Base-by-base conservation (phyloP, 1,284 basidiomycete genomes). In the Chondrostereum purpureum region DNA sequence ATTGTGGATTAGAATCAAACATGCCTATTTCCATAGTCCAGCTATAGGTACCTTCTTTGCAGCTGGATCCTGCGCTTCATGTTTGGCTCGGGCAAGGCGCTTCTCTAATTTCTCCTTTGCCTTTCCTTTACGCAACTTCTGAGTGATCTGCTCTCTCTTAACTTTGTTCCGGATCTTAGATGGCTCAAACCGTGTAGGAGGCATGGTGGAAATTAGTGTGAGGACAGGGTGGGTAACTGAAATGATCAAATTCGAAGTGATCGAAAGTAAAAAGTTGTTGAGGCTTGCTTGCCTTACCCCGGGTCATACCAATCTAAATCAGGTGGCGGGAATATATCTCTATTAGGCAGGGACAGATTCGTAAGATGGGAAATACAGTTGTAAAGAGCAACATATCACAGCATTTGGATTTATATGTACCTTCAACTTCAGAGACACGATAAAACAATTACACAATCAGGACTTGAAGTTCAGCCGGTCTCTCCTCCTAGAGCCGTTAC, bases 121-220 rank as follows among this genome's bases (percentile, higher is more conserved):
- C 62, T 90, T 93, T 11, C 83, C 79, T 58, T 83, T 83, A 64
- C 88, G 92, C 42, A 70, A 70, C 66, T 92, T 94, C 21, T 76
- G 65, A 11, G 79, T 68, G 19, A 88, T 64, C 50, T 92, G 83
- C 54, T 90, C 83, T 49, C 92, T 73, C 65, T 92, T 93, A 48
- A 83, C 65, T 55, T 92, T 92, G 67, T 94, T 94, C 56, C 80
- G 83, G 52, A 93, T 90, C 3, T 68, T 58, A 1, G 83, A 83
- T 0, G 83, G 72, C 51, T 78, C 73, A 55, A 84, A 76, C 21
- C 77, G 71, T 46, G 60, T 64, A 3, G 77, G 57, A 45, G 75
- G 66, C 78, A 83, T 83, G 46, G 44, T 48, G 38, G 27, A 38
- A 20, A 39, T 39, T 18, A 18, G 19, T 12, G 17, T 13, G 14